A percentile compares a stretch with the other conserved stretches of the same genome.
Evolutionary conservation across 305 asterid species (phyloP).

Genomic region (Fraxinus velutina): DNA sequence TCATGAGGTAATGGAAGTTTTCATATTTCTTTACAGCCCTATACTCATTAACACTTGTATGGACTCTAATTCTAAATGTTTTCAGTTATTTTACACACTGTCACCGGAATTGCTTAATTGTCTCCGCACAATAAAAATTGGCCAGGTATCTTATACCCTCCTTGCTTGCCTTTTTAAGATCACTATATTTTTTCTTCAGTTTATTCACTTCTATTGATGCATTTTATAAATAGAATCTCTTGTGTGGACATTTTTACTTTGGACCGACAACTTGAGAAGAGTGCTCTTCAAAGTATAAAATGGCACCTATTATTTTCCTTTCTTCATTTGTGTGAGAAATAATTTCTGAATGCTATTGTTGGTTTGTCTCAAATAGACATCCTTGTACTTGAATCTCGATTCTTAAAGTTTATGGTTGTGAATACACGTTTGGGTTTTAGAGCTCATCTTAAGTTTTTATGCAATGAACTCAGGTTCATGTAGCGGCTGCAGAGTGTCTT

Average conservation of each 20-base stretch:
- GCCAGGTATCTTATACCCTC: constrained; percentile 54
- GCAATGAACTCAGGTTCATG: constrained; percentile 62
- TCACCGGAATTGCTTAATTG: constrained; percentile 69
- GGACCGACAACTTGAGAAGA: neutral
- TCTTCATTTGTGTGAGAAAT: neutral
- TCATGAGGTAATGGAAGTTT: constrained; percentile 56
- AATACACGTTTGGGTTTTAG: neutral
- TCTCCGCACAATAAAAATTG: constrained; percentile 66
- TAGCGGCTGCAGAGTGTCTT: constrained; percentile 79
- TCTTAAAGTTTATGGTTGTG: neutral
- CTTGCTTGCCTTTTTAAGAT: constrained; percentile 12
- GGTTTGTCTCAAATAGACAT: neutral
- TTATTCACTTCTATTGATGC: neutral
- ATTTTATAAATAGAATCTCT: neutral
- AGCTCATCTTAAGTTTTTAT: neutral
- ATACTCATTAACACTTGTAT: constrained; percentile 1
- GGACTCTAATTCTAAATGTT: constrained; percentile 31
- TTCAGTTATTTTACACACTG: constrained; percentile 58
- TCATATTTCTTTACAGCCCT: constrained; percentile 14
- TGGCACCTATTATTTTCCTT: neutral
- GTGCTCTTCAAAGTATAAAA: neutral
- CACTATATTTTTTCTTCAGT: neutral
- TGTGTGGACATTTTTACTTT: neutral
- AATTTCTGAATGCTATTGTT: neutral
- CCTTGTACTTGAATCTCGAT: neutral